Conservation (phyloP, 2,329 filamentous ascomycete species). For the Pseudogymnoascus sp. region DNA sequence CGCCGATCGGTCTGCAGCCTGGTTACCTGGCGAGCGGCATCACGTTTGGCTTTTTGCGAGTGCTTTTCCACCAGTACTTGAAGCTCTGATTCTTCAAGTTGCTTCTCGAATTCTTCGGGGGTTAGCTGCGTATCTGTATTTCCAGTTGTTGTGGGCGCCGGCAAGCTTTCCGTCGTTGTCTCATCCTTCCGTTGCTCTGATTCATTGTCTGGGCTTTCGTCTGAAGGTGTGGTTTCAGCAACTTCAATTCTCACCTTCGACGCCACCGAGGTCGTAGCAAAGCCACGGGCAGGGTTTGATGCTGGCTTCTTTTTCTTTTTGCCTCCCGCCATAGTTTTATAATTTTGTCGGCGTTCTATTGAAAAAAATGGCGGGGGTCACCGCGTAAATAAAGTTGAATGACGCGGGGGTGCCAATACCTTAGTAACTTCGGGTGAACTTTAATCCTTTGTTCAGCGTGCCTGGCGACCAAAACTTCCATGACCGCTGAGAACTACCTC, state of each 20-base stretch:
- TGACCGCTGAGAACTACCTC: neutral
- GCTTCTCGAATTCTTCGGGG: slow-evolving; percentile 82
- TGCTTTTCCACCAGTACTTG: slow-evolving; percentile 82
- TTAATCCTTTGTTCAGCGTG: slow-evolving; percentile 5
- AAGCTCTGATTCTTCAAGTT: slow-evolving; percentile 83
- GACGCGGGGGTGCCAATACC: slow-evolving; percentile 7
- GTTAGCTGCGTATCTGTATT: slow-evolving; percentile 41
- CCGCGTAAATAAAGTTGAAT: slow-evolving; percentile 9
- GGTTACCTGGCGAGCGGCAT: slow-evolving; percentile 66
- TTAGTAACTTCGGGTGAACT: slow-evolving; percentile 8
- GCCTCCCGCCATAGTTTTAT: slow-evolving; percentile 38
- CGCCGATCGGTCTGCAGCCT: slow-evolving; percentile 81
- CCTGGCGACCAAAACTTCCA: slow-evolving; percentile 8
- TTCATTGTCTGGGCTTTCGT: slow-evolving; percentile 14
- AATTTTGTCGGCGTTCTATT: slow-evolving; percentile 1
- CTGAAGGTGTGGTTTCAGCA: slow-evolving; percentile 26
- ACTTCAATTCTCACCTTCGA: slow-evolving; percentile 68
- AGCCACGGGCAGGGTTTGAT: slow-evolving; percentile 81
- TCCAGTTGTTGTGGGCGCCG: slow-evolving; percentile 17
- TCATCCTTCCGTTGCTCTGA: slow-evolving; percentile 13
- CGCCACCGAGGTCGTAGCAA: slow-evolving; percentile 86
- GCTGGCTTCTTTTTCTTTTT: slow-evolving; percentile 85
- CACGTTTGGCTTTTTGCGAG: slow-evolving; percentile 68
- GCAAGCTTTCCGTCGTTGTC: neutral
- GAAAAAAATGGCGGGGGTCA: slow-evolving; percentile 9